Conservation (phyloP, 148 eudicot species). For the Dysphania ambrosioides region DNA sequence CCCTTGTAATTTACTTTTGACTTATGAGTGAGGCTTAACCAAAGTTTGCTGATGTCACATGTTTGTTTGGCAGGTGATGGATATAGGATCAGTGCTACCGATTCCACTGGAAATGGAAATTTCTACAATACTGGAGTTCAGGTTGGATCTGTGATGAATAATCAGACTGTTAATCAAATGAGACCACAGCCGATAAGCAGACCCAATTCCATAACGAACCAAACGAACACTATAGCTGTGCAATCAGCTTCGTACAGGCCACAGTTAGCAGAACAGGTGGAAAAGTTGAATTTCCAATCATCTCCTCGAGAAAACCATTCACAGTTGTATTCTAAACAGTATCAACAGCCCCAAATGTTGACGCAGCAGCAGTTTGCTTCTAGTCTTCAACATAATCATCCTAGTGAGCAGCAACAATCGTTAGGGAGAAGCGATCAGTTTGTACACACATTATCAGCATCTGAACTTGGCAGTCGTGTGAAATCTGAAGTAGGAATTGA, state of each 20-base stretch:
- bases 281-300: slow-evolving; percentile 48
- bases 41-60: neutral
- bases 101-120: slow-evolving; percentile 56
- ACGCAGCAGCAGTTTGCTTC: slow-evolving; percentile 44
- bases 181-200: slow-evolving; percentile 48
- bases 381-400: slow-evolving; percentile 48
- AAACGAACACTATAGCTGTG: slow-evolving; percentile 36
- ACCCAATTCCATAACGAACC: slow-evolving; percentile 44
- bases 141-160: slow-evolving; percentile 44
- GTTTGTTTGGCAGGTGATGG: slow-evolving; percentile 59
- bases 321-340: slow-evolving; percentile 46
- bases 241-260: slow-evolving; percentile 46
- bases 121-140: slow-evolving; percentile 43
- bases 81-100: slow-evolving; percentile 46
- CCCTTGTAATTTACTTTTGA: neutral
- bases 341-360: slow-evolving; percentile 46
- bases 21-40: neutral
- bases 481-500: slow-evolving; percentile 47
- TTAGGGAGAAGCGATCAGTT: slow-evolving; percentile 42
- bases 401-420: slow-evolving; percentile 49
- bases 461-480: slow-evolving; percentile 38
- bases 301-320: slow-evolving; percentile 41
- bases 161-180: slow-evolving; percentile 44
- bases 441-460: slow-evolving; percentile 43
- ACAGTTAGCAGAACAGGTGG: slow-evolving; percentile 47